These are phyloP conservation scores for Lagerstroemia speciosa DNA, from an alignment of 345 rosid genomes.

Conservation along the genomic window DNA sequence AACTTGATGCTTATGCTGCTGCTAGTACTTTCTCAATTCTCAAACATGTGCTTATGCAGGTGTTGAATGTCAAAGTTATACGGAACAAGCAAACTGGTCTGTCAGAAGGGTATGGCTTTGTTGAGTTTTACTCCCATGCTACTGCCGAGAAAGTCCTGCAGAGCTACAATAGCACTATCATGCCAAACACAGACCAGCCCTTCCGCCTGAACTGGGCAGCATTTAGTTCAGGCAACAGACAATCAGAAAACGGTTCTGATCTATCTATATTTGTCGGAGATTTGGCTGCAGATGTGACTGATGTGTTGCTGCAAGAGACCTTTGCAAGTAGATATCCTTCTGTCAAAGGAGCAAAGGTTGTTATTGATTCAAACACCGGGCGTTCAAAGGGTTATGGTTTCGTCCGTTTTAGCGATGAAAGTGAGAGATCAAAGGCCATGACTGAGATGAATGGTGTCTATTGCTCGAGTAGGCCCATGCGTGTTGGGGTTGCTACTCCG, in stretches of 20 bases:
- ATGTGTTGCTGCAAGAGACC: constrained; percentile 61
- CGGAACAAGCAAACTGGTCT: constrained; percentile 88
- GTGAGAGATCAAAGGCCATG: constrained; percentile 83
- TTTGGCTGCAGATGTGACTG: constrained; percentile 90
- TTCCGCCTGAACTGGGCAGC: constrained; percentile 96
- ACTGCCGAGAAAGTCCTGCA: constrained; percentile 83
- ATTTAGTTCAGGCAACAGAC: constrained; percentile 70
- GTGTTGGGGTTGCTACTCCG: constrained; percentile 88
- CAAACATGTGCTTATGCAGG: constrained; percentile 25
- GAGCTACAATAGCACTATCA: constrained; percentile 51
- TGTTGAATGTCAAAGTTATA: constrained; percentile 69
- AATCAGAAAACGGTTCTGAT: constrained; percentile 64
- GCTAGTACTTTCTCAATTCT: not conserved
- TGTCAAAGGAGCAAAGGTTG: constrained; percentile 92
- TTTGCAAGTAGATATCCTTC: constrained; percentile 67
- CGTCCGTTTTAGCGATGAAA: constrained; percentile 92
- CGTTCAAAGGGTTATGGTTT: constrained; percentile 92
- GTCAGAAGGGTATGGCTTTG: constrained; percentile 88
- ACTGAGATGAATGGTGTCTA: constrained; percentile 83
- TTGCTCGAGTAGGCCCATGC: constrained; percentile 89
- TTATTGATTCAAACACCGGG: constrained; percentile 78
- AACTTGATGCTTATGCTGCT: not conserved
- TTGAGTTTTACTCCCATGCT: constrained; percentile 72
- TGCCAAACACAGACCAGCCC: constrained; percentile 90
- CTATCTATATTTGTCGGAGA: constrained; percentile 92